Evolutionary conservation across 495 filamentous ascomycete genomes (phyloP), one percentile per base, ranked within the genome.

Genomic region (Cercophora newfieldiana): DNA sequence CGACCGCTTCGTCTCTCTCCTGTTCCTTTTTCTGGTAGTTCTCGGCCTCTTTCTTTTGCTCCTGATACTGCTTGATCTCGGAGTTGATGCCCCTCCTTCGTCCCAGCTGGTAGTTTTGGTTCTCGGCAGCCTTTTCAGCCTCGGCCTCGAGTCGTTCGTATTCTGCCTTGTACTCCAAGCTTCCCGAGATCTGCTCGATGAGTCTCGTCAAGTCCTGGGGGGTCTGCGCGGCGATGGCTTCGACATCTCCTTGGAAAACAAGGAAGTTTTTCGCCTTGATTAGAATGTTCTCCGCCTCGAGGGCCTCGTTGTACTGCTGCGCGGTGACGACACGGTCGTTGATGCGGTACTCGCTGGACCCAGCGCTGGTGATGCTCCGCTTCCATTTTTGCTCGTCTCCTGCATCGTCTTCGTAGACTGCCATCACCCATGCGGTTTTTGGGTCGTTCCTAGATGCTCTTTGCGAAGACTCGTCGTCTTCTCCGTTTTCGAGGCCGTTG

Each of bases 181-280:
- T 97, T 54, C 95, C 95, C 1, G 93, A 97, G 58, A 99, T 98
- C 78, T 97, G 95, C 79, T 99, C 95, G 53, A 99, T 96, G 59
- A 98, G 78, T 24, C 91, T 88, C 0, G 95, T 99, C n/a, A 98
- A 86, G 68, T 98, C 95, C 68, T 89, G 91, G 0, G 95, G 92
- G 0, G 91, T 92, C 75, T 98, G 95, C 7, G 92, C 90, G 5
- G 95, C 96, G 68, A 99, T 97, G n/a, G 92, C 89, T 78, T 99
- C 95, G 50, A 99, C 95, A 74, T 99, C 95, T 59, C 95, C 95
- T 77, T 99, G 95, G 78, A 98, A 98, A 28, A 99, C 95, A 0
- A 99, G 84, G 77, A 98, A 99, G 75, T 98, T 98, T 64, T 95
- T 89, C 33, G 95, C 95, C 75, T 96, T 97, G 79, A 99, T 97